Conservation (phyloP, 202 grass and related monocot species). For the Carex arenaria region DNA sequence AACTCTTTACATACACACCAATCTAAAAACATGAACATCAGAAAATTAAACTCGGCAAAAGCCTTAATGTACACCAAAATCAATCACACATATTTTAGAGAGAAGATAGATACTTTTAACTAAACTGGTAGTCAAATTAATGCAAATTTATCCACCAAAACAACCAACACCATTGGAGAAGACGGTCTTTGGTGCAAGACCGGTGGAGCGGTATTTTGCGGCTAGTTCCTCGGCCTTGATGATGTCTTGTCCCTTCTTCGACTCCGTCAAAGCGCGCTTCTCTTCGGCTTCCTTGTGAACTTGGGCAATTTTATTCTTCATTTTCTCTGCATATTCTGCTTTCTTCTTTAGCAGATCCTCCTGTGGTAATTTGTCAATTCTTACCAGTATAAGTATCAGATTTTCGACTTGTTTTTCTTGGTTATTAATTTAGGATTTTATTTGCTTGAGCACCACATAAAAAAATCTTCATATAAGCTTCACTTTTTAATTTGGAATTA, state of each 20-base stretch:
- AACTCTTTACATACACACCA: constrained; percentile 12
- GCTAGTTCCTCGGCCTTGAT: constrained; percentile 39
- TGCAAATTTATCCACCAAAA: constrained; percentile 29
- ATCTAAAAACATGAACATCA: constrained; percentile 17
- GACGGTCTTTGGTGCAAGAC: constrained; percentile 43
- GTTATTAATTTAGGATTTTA: neutral
- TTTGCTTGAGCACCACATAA: neutral
- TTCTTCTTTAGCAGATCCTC: constrained; percentile 64
- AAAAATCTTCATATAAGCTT: too few relatives aligned
- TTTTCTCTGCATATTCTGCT: constrained; percentile 37
- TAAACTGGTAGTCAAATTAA: constrained; percentile 16
- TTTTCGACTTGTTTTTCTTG: neutral
- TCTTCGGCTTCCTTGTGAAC: constrained; percentile 55
- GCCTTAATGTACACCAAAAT: constrained; percentile 16
- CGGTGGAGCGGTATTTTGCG: constrained; percentile 38
- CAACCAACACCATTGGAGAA: constrained; percentile 6
- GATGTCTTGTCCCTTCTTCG: constrained; percentile 37
- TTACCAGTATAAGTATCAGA: neutral
- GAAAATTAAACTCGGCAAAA: neutral
- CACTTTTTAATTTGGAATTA: neutral
- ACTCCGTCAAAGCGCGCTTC: constrained; percentile 45
- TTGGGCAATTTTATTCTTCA: constrained; percentile 41
- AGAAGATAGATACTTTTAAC: neutral
- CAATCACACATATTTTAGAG: constrained; percentile 18
- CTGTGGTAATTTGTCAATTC: constrained; percentile 25